Base-by-base conservation (phyloP, 1,284 basidiomycete species). In the Mrakiaceae sp. region DNA sequence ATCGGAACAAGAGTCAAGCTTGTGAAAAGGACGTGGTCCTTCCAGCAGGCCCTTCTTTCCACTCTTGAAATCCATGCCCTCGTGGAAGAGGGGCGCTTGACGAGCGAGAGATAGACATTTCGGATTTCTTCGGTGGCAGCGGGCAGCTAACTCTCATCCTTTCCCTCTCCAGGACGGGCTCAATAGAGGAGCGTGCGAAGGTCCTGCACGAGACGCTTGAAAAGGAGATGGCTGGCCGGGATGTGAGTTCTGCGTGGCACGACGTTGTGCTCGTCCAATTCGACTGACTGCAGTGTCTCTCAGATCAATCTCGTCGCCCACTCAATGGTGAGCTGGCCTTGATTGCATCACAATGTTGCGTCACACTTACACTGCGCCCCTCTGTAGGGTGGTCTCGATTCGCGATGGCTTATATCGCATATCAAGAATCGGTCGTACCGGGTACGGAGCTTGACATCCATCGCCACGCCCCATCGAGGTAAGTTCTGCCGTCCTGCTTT, bases 241-340 rank as follows among this genome's bases (percentile, higher is more conserved):
- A 83, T 62, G 63, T 64, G 5, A 48, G 58, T 50, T 4, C 6
- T 40, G 6, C 39, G 46, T 56, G 14, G 7, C 44, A 6, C 43
- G 42, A 50, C 5, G 42, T 58, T 49, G 44, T 10, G n/a, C n/a
- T 6, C 11, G 48, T 42, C 52, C 16, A 39, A 46, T 16, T 5
- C 10, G n/a, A 11, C 43, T 52, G n/a, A 27, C 48, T n/a, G 8
- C 49, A 3, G 40, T 44, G 11, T n/a, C 49, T 27, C 50, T 49
- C 42, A 64, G 58, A 75, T 98, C 72, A 98, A 99, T 75, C 87
- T 99, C 71, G 80, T 98, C 56, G 96, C 90, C 0, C 96, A 99
- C 74, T 93, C 90, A 16, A 99, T 99, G 96, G 82, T 79, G 16
- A 69, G 77, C 12, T 12, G 9, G 3, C 16, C 16, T 43, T 71